A percentile compares a stretch with the other conserved stretches of the same genome.
These are phyloP conservation scores for Gymnopus androsaceus DNA, from an alignment of 1,284 basidiomycete genomes.

Conservation along the genomic window DNA sequence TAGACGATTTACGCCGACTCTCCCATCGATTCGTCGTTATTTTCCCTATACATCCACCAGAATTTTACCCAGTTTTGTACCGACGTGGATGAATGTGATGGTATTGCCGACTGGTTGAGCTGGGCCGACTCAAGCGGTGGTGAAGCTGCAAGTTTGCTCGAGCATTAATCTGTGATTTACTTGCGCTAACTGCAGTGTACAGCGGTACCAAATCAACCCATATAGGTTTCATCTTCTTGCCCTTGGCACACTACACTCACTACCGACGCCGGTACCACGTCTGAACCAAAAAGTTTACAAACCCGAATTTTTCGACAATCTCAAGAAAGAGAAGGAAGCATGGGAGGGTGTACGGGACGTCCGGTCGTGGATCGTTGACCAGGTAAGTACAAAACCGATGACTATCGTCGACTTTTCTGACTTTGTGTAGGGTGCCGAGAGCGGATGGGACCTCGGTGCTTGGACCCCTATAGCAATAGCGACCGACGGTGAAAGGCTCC, in stretches of 20 bases:
- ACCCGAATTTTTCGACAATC: constrained; percentile 68
- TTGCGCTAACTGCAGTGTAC: constrained; percentile 11
- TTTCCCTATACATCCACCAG: constrained; percentile 91
- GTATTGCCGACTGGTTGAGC: constrained; percentile 78
- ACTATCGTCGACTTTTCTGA: neutral
- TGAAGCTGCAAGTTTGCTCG: constrained; percentile 59
- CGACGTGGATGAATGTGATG: constrained; percentile 75
- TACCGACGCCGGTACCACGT: constrained; percentile 85
- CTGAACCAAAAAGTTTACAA: constrained; percentile 79
- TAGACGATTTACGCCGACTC: constrained; percentile 82
- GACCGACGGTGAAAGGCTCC: too few species aligned
- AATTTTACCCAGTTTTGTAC: constrained; percentile 87
- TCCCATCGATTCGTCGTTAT: constrained; percentile 87
- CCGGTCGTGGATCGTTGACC: constrained; percentile 54
- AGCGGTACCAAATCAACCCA: constrained; percentile 81
- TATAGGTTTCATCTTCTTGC: constrained; percentile 84
- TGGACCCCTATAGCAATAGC: too few species aligned
- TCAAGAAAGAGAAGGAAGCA: constrained; percentile 55
- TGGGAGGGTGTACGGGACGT: constrained; percentile 60
- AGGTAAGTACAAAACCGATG: constrained; percentile 19
- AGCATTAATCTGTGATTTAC: constrained; percentile 9
- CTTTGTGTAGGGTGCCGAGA: constrained; percentile 13
- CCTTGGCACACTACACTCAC: constrained; percentile 75
- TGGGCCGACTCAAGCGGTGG: constrained; percentile 78
- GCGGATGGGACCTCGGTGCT: too few species aligned